These are phyloP conservation scores for Polytolypa hystricis DNA, from an alignment of 2,329 filamentous ascomycete species.

Conservation along the genomic window DNA sequence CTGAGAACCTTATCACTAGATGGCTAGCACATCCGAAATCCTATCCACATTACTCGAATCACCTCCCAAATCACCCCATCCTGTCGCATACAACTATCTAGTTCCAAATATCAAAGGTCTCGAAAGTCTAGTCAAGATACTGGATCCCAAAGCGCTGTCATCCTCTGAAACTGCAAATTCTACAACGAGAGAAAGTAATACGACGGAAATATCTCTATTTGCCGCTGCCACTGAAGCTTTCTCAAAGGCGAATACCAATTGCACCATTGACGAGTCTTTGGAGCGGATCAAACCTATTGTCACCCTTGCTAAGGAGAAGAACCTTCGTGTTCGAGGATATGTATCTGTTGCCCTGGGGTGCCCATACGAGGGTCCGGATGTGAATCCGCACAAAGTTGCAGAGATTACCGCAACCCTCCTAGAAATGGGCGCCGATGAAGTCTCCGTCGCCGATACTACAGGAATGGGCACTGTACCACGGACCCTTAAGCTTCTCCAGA, in stretches of 20 bases:
- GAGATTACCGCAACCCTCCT: constrained; percentile 49
- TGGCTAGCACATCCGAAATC: constrained; percentile 54
- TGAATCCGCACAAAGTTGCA: constrained; percentile 49
- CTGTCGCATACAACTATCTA: constrained; percentile 55
- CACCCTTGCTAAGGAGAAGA: constrained; percentile 42
- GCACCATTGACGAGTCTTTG: constrained; percentile 51
- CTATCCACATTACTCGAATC: constrained; percentile 42
- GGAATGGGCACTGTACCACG: constrained; percentile 56
- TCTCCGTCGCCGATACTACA: constrained; percentile 55
- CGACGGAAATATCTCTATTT: constrained; percentile 51
- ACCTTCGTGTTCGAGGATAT: constrained; percentile 51
- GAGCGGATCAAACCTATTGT: constrained; percentile 49
- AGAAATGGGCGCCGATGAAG: constrained; percentile 55
- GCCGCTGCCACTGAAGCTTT: constrained; percentile 55
- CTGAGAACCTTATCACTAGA: constrained; percentile 36
- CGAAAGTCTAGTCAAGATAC: constrained; percentile 46
- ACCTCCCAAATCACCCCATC: constrained; percentile 39
- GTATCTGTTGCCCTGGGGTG: constrained; percentile 55
- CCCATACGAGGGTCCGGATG: constrained; percentile 54
- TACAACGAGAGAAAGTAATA: constrained; percentile 23
- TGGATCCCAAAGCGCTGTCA: constrained; percentile 32
- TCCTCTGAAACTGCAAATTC: constrained; percentile 16
- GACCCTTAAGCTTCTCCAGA: constrained; percentile 47
- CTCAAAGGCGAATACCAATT: constrained; percentile 56
- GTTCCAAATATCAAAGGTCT: constrained; percentile 53